Conservation (phyloP, 208 protist species). For the Trypanosoma mega region DNA sequence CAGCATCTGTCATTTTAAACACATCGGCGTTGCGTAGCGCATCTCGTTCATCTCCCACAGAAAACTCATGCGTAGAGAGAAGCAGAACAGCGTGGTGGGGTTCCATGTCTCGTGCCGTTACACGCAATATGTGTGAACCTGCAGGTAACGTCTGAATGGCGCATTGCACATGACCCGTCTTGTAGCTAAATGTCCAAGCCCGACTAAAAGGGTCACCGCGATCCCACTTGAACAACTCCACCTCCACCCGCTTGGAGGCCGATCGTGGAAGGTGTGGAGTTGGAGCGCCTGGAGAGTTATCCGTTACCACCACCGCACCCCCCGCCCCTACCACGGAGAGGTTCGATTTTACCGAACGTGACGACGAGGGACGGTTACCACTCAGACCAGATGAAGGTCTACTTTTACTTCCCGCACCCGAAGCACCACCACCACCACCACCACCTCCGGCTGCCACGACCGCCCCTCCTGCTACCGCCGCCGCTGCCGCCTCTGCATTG, state of each 20-base stretch:
- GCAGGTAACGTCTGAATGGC: slow-evolving; percentile 35
- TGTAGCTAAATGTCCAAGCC: slow-evolving; percentile 37
- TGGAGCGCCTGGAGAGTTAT: neutral
- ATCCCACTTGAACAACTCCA: slow-evolving; percentile 69
- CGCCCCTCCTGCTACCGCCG: no score
- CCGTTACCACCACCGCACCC: no score
- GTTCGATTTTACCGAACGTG: neutral
- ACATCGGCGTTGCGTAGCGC: slow-evolving; percentile 30
- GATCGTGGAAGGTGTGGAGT: slow-evolving; percentile 8
- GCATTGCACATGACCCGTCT: slow-evolving; percentile 37
- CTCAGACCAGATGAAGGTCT: neutral
- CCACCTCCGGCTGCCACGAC: no score
- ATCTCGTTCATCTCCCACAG: slow-evolving; percentile 36
- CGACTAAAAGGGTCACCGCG: slow-evolving; percentile 59
- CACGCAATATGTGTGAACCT: slow-evolving; percentile 61
- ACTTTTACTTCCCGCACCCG: slow-evolving; percentile 15
- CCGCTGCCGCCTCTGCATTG: no score
- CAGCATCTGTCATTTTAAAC: slow-evolving; percentile 65
- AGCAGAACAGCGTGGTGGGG: slow-evolving; percentile 40
- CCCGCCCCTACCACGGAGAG: no score
- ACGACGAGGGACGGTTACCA: neutral
- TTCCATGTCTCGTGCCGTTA: slow-evolving; percentile 52
- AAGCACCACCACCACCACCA: no score
- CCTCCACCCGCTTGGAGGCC: slow-evolving; percentile 24
- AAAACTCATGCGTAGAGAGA: slow-evolving; percentile 43